Conservation (phyloP, 83 land plant genomes). For the Thuja plicata region DNA sequence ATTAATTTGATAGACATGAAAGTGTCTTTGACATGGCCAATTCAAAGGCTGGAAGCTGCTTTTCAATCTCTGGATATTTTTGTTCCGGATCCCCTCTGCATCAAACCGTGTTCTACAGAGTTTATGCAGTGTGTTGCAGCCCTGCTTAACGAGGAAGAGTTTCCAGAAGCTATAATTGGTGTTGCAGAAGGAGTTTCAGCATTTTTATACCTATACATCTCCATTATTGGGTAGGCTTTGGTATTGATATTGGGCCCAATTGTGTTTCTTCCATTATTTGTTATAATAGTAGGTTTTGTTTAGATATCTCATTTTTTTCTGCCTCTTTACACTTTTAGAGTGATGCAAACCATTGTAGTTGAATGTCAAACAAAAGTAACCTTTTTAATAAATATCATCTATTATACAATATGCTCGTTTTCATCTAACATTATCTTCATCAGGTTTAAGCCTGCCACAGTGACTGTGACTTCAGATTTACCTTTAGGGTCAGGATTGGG, state of each 20-base stretch:
- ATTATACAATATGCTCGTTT: neutral
- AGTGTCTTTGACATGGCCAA: constrained; percentile 64
- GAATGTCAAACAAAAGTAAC: neutral
- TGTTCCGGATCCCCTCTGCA: constrained; percentile 23
- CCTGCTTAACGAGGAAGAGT: constrained; percentile 56
- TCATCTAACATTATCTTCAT: constrained; percentile 6
- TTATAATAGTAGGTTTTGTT: neutral
- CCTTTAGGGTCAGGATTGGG: constrained; percentile 92
- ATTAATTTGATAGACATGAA: constrained; percentile 55
- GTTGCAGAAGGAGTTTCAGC: constrained; percentile 69
- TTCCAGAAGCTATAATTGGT: constrained; percentile 58
- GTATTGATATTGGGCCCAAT: neutral
- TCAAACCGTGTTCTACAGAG: constrained; percentile 29
- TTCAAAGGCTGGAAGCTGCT: constrained; percentile 38
- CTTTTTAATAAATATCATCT: neutral
- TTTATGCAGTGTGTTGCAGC: constrained; percentile 24
- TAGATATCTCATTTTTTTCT: neutral
- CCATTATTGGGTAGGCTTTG: constrained; percentile 74
- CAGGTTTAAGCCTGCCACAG: constrained; percentile 71
- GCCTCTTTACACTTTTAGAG: neutral
- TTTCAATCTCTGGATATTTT: constrained; percentile 19
- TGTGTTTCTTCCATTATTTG: neutral
- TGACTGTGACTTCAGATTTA: constrained; percentile 72
- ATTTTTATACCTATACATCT: constrained; percentile 69
- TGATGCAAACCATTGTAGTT: neutral